Evolutionary conservation across 768 basidiomycete genomes (phyloP).

Genomic region (Lactifluus volemus): DNA sequence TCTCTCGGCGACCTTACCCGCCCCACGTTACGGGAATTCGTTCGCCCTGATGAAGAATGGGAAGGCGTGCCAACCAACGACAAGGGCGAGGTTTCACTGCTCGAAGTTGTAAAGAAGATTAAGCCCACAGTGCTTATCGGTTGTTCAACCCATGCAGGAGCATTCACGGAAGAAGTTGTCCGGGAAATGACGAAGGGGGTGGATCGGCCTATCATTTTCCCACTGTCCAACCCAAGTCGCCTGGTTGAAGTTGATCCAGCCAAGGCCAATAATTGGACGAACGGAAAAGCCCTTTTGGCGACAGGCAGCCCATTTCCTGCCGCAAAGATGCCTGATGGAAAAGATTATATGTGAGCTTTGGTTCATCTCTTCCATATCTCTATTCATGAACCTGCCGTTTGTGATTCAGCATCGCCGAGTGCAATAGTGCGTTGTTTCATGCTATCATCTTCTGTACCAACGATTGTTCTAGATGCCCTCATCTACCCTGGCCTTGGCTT

Average conservation of each 20-base stretch:
- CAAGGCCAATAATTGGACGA: slow-evolving; percentile 69
- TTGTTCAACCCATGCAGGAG: slow-evolving; percentile 68
- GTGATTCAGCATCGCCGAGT: slow-evolving; percentile 53
- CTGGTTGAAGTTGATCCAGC: slow-evolving; percentile 69
- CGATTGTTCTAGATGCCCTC: slow-evolving; percentile 44
- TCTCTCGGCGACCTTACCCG: slow-evolving; percentile 40
- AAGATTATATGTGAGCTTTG: slow-evolving; percentile 50
- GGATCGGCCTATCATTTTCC: slow-evolving; percentile 75
- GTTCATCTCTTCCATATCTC: not conserved
- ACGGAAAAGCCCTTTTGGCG: slow-evolving; percentile 70
- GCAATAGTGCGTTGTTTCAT: slow-evolving; percentile 42
- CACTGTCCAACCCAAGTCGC: slow-evolving; percentile 72
- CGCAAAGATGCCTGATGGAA: slow-evolving; percentile 56
- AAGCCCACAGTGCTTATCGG: slow-evolving; percentile 82
- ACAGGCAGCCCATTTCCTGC: slow-evolving; percentile 81
- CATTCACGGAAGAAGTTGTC: slow-evolving; percentile 69
- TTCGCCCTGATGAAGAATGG: slow-evolving; percentile 52
- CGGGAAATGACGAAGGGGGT: slow-evolving; percentile 57
- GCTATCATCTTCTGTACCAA: not conserved
- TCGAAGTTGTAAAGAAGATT: slow-evolving; percentile 62
- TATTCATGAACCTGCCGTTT: not conserved
- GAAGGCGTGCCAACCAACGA: slow-evolving; percentile 29
- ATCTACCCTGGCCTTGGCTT: slow-evolving; percentile 84
- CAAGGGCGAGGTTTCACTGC: slow-evolving; percentile 39
- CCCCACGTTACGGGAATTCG: slow-evolving; percentile 44